These are phyloP conservation scores for Neofusicoccum kwambonambiense DNA, from an alignment of 2,329 filamentous ascomycete species.

Conservation along the genomic window DNA sequence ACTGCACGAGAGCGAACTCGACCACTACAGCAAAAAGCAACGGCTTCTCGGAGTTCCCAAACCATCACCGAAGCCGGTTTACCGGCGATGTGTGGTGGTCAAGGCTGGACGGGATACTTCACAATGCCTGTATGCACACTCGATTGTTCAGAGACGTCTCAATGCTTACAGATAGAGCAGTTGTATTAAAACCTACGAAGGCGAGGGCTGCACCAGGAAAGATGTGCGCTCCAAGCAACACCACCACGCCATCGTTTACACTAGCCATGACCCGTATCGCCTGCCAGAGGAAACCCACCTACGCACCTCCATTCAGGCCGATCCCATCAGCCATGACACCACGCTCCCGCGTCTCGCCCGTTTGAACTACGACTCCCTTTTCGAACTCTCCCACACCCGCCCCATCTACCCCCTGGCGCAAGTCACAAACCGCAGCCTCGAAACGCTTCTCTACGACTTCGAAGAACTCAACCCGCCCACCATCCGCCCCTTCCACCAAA, in stretches of 20 bases:
- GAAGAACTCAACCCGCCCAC: neutral
- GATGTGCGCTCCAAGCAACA: neutral
- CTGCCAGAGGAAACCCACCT: neutral
- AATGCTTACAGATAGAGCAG: neutral
- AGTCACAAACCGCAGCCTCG: neutral
- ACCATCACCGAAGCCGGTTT: neutral
- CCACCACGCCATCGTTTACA: neutral
- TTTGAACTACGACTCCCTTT: conserved; percentile 1
- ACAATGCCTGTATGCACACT: neutral
- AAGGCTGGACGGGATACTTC: neutral
- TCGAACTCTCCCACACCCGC: neutral
- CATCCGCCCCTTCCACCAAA: neutral
- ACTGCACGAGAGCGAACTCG: neutral
- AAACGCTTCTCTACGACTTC: neutral
- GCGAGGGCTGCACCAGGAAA: neutral
- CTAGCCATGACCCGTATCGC: neutral
- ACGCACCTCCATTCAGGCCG: conserved; percentile 3
- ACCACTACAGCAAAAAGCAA: neutral
- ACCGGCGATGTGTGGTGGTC: neutral
- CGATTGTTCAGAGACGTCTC: neutral
- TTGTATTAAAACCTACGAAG: neutral
- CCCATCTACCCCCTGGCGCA: conserved; percentile 9
- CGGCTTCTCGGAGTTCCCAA: neutral
- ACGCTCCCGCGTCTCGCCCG: neutral
- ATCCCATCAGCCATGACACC: conserved; percentile 1